phyloP scores from a whole-genome alignment of 768 basidiomycete species.

The Cantharellus anzutake region DNA sequence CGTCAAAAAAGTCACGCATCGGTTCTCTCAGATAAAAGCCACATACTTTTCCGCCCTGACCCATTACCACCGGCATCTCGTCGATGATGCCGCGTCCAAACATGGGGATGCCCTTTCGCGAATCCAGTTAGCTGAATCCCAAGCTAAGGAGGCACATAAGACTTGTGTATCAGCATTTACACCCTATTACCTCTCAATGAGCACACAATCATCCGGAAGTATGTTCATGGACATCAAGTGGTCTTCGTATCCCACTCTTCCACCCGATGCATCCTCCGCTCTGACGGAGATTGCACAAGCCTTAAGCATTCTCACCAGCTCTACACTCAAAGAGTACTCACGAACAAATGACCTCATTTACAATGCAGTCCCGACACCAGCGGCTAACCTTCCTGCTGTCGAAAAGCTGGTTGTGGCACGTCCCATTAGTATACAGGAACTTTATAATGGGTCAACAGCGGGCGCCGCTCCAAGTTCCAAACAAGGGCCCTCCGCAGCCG shows the following conservation, averaged over 20 bases:
- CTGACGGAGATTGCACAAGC: conserved; percentile 70
- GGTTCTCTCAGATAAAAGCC: conserved; percentile 50
- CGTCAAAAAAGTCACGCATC: not conserved
- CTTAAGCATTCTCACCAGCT: conserved; percentile 56
- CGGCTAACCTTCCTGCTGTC: conserved; percentile 58
- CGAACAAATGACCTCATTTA: conserved; percentile 97
- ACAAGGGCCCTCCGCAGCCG: too few species aligned
- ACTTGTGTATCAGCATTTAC: too few species aligned
- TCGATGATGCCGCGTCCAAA: conserved; percentile 54
- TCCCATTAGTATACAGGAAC: conserved; percentile 83
- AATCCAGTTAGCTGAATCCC: conserved; percentile 51
- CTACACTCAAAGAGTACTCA: conserved; percentile 53
- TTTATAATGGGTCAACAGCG: conserved; percentile 33
- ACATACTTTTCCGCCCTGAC: conserved; percentile 76
- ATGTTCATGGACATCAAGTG: conserved; percentile 53
- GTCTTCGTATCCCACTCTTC: conserved; percentile 23
- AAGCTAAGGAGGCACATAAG: conserved; percentile 69
- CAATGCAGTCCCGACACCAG: conserved; percentile 68
- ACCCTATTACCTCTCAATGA: conserved; percentile 15
- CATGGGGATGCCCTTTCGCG: conserved; percentile 78
- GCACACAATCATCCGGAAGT: conserved; percentile 41
- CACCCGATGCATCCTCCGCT: conserved; percentile 65
- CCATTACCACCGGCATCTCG: conserved; percentile 70
- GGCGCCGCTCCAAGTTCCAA: too few species aligned
- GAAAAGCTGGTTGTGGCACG: conserved; percentile 72